phyloP scores from a whole-genome alignment of 2,329 filamentous ascomycete genomes.

The Exophiala aquamarina region DNA sequence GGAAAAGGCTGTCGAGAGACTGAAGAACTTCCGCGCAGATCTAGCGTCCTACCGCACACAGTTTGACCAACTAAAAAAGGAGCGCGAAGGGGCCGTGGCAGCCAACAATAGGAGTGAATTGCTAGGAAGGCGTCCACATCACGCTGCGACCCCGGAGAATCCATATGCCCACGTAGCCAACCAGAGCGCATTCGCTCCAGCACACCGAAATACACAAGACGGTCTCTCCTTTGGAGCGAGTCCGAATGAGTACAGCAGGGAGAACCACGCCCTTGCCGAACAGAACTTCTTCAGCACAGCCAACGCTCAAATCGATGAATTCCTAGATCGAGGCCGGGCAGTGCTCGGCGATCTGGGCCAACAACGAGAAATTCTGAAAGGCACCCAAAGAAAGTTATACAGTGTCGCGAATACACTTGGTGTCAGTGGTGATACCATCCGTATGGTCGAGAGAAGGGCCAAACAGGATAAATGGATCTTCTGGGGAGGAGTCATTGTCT shows the following conservation, averaged over 20 bases:
- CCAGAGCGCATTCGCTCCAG: conserved; percentile 43
- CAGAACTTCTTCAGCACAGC: conserved; percentile 83
- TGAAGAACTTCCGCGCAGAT: conserved; percentile 82
- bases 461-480: conserved; percentile 99
- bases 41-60: conserved; percentile 75
- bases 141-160: conserved; percentile 82
- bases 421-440: conserved; percentile 91
- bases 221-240: conserved; percentile 47
- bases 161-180: conserved; percentile 71
- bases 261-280: conserved; percentile 82
- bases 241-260: conserved; percentile 63
- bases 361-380: conserved; percentile 93
- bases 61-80: conserved; percentile 74
- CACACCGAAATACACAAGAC: conserved; percentile 31
- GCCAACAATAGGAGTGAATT: conserved; percentile 77
- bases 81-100: conserved; percentile 70
- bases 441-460: conserved; percentile 90
- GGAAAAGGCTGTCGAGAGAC: conserved; percentile 81
- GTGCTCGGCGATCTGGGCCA: conserved; percentile 85
- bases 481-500: conserved; percentile 78
- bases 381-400: conserved; percentile 86
- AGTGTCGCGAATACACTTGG: conserved; percentile 92
- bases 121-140: conserved; percentile 78
- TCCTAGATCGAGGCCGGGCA: conserved; percentile 84
- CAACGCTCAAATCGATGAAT: conserved; percentile 86